Percentiles rank a stretch among this genome's conserved stretches.
Conservation (phyloP, 768 basidiomycete species). For the Bullera alba region DNA sequence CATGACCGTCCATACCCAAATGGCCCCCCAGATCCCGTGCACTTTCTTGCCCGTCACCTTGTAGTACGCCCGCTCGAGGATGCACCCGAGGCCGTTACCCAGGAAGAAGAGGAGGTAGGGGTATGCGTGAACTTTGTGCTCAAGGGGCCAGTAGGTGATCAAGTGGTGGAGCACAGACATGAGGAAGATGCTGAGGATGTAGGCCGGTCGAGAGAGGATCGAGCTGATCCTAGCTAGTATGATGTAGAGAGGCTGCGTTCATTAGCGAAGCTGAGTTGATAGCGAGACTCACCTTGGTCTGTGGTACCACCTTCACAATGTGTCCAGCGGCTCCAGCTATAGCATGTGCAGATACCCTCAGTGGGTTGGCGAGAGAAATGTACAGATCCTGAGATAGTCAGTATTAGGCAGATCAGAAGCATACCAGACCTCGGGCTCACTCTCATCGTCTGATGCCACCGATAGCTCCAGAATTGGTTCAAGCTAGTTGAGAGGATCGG, state of each 20-base stretch:
- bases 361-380: background rate
- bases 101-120: slow-evolving; percentile 13
- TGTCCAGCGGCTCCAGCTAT: background rate
- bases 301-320: too few relatives aligned
- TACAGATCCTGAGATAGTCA: background rate
- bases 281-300: too few relatives aligned
- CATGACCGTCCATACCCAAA: slow-evolving; percentile 14
- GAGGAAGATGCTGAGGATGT: slow-evolving; percentile 9
- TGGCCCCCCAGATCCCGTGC: slow-evolving; percentile 7
- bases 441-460: slow-evolving; percentile 7
- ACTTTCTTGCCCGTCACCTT: slow-evolving; percentile 12
- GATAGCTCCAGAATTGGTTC: slow-evolving; percentile 9
- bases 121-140: background rate
- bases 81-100: slow-evolving; percentile 6
- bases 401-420: background rate
- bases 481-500: slow-evolving; percentile 5
- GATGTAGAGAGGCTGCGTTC: slow-evolving; percentile 1
- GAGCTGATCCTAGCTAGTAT: background rate
- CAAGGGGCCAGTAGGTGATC: slow-evolving; percentile 4
- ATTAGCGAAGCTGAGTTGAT: background rate
- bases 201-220: background rate
- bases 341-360: background rate
- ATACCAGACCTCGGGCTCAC: background rate
- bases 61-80: slow-evolving; percentile 10
- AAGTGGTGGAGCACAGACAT: slow-evolving; percentile 8